Evolutionary conservation across 441 rosid species (phyloP), one percentile per base, ranked within the genome.

Genomic region (Aquilaria agallochum): DNA sequence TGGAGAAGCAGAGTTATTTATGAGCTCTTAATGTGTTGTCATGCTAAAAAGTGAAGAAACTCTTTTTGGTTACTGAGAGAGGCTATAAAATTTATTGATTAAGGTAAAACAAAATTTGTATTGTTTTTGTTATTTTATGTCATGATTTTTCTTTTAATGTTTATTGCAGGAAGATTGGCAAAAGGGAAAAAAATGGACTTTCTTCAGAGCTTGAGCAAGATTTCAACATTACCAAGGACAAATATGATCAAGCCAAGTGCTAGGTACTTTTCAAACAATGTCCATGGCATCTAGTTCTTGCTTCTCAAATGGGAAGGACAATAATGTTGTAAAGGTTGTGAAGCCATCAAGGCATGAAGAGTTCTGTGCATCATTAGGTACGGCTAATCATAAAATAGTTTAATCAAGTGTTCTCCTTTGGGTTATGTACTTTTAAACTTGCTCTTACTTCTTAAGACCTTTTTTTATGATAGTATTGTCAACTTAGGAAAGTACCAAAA

Each of bases 161-260:
- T 52, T 36, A 36, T 59, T 78, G 78, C 81, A 94, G 99, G 96
- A 89, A 47, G 97, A 91, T 73, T 94, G 99, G 99, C 83, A 86
- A 71, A 94, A 89, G 70, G 99, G 87, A 78, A 94, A 88, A 20
- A 20, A 61, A 94, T 89, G 36, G 94, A 89, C 62, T 94, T 94
- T 76, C 91, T 91, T 67, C 97, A 89, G 80, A 94, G 96, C 75
- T 82, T 94, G 74, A 87, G 88, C 74, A 85, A 88, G 57, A 89
- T 94, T 75, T 86, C 99, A 69, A 74, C 86, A 64, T 75, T 91
- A 66, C 99, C 96, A 36, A 83, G 78, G 82, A 81, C 84, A 31
- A 89, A 91, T 72, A 50, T 75, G 59, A 56, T 58, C 57, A 81
- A 82, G 71, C 60, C 78, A 48, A 72, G 77, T 70, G 20, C 9